These are phyloP conservation scores for Spergularia bocconei DNA, from an alignment of 148 eudicot genomes.

Conservation along the genomic window DNA sequence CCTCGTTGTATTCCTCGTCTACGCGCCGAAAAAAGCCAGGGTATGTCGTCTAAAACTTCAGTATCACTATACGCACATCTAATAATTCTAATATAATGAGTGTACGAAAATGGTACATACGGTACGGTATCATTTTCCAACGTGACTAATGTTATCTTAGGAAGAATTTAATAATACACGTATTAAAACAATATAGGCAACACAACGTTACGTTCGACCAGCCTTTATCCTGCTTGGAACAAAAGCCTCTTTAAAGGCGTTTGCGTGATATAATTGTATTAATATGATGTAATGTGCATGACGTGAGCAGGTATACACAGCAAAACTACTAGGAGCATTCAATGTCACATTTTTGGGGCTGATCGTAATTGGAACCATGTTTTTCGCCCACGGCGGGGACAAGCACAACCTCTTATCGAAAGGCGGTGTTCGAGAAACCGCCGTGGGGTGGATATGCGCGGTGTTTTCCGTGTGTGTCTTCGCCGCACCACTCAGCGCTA, in stretches of 20 bases:
- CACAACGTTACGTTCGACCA: too few relatives aligned
- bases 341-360: slow-evolving; percentile 41
- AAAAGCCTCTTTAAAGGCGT: too few relatives aligned
- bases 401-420: slow-evolving; percentile 27
- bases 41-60: slow-evolving; percentile 15
- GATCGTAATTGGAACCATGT: slow-evolving; percentile 38
- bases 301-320: slow-evolving; percentile 37
- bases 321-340: slow-evolving; percentile 44
- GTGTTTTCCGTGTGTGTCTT: slow-evolving; percentile 68
- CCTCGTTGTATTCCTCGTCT: slow-evolving; percentile 50
- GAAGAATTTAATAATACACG: too few relatives aligned
- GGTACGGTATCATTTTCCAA: neutral
- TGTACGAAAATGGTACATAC: too few relatives aligned
- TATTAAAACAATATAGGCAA: too few relatives aligned
- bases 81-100: too few relatives aligned
- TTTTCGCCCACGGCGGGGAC: slow-evolving; percentile 25
- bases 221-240: too few relatives aligned
- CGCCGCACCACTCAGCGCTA: slow-evolving; percentile 73
- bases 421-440: slow-evolving; percentile 37
- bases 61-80: neutral
- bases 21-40: slow-evolving; percentile 65
- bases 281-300: neutral
- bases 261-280: too few relatives aligned
- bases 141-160: too few relatives aligned
- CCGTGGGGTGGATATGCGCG: slow-evolving; percentile 84